A percentile compares a stretch with the other conserved stretches of the same genome.
Conservation (phyloP, 106 monocot species). For the Narthecium ossifragum region DNA sequence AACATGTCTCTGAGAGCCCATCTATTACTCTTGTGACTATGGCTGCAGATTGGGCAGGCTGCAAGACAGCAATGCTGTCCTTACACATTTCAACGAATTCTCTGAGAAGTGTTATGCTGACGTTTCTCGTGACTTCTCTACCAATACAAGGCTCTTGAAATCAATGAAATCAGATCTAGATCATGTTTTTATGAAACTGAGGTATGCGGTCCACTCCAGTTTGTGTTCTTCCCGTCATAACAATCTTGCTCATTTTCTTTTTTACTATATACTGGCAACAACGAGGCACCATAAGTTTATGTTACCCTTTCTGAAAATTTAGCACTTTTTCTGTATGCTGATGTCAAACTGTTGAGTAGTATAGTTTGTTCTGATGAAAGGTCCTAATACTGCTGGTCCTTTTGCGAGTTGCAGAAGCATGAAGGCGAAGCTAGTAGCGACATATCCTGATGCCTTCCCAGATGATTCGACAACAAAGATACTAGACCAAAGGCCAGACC, state of each 20-base stretch:
- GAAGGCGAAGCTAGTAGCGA: slow-evolving; percentile 62
- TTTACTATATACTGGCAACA: too few relatives aligned
- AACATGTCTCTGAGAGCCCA: background rate
- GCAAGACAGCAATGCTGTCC: slow-evolving; percentile 91
- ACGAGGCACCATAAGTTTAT: too few relatives aligned
- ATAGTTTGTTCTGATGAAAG: background rate
- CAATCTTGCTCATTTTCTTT: background rate
- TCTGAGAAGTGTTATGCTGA: slow-evolving; percentile 76
- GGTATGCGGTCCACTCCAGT: slow-evolving; percentile 22
- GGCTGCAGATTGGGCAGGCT: slow-evolving; percentile 75
- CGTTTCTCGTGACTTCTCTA: slow-evolving; percentile 66
- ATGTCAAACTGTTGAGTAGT: background rate
- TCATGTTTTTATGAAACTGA: slow-evolving; percentile 77
- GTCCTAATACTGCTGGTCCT: background rate
- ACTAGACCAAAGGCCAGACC: slow-evolving; percentile 76
- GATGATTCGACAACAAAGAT: slow-evolving; percentile 27
- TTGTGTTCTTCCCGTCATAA: background rate
- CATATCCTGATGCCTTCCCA: slow-evolving; percentile 92
- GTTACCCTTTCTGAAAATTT: background rate
- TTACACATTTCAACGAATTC: slow-evolving; percentile 93
- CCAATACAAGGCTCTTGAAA: slow-evolving; percentile 69
- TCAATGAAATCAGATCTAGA: slow-evolving; percentile 94
- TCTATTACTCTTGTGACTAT: background rate
- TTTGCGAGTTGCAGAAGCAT: slow-evolving; percentile 47
- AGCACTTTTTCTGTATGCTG: background rate